Evolutionary conservation across 768 basidiomycete genomes (phyloP).

Genomic region (Rickenella mellea): DNA sequence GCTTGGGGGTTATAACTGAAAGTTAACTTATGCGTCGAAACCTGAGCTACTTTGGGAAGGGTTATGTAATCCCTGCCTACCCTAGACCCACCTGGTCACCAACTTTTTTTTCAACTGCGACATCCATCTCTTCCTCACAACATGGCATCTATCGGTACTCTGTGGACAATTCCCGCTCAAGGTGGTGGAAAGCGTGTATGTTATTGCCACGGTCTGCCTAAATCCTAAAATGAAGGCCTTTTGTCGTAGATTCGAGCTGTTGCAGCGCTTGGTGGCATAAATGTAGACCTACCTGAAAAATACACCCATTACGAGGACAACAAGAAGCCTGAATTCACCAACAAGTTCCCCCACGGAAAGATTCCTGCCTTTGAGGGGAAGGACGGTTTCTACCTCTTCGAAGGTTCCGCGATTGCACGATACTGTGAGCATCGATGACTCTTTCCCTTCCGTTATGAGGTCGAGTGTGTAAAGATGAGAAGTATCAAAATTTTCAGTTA

Average conservation of each 20-base stretch:
- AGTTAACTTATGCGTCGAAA: too few relatives aligned
- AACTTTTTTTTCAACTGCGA: too few relatives aligned
- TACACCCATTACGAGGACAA: conserved; percentile 61
- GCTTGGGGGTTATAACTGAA: too few relatives aligned
- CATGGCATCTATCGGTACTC: conserved; percentile 55
- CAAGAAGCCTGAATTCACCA: conserved; percentile 57
- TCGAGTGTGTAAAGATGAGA: conserved; percentile 30
- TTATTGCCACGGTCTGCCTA: conserved; percentile 3
- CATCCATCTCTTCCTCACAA: conserved; percentile 20
- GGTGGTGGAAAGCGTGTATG: conserved; percentile 39
- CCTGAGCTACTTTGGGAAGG: too few relatives aligned
- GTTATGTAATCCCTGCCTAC: too few relatives aligned
- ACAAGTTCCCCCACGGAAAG: conserved; percentile 76
- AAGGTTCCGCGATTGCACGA: conserved; percentile 72
- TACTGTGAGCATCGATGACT: conserved; percentile 54
- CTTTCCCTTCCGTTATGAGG: conserved; percentile 7
- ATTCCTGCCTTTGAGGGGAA: conserved; percentile 73
- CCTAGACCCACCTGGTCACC: too few relatives aligned
- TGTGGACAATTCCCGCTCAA: conserved; percentile 42
- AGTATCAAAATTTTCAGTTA: conserved; percentile 44
- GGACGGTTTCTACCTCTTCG: conserved; percentile 74
- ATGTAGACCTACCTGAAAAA: conserved; percentile 38
- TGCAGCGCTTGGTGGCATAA: conserved; percentile 51
- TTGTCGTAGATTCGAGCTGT: conserved; percentile 36
- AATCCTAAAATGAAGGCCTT: not conserved